These are phyloP conservation scores for Rhypophila decipiens DNA, from an alignment of 495 filamentous ascomycete species.

Conservation along the genomic window DNA sequence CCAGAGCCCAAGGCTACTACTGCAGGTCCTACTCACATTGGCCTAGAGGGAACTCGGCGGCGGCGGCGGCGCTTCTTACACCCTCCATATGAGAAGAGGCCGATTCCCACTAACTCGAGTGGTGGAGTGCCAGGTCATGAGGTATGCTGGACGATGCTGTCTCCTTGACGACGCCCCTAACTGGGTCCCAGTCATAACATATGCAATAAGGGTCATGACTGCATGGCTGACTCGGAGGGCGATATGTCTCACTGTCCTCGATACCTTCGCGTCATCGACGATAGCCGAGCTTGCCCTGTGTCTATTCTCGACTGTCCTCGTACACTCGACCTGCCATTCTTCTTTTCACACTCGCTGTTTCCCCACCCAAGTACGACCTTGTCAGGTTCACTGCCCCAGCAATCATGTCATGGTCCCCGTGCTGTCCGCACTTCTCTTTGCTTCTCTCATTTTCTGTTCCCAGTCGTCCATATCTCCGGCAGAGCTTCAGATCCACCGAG, in stretches of 20 bases:
- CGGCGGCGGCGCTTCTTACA: not conserved
- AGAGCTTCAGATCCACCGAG: no score
- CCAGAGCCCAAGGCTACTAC: not conserved
- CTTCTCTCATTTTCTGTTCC: no score
- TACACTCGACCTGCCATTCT: not conserved
- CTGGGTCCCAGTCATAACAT: conserved; percentile 11
- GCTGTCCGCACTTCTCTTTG: no score
- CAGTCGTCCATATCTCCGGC: no score
- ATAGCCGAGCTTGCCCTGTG: not conserved
- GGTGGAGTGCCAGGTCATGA: conserved; percentile 8
- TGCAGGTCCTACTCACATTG: not conserved
- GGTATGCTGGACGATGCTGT: conserved; percentile 2
- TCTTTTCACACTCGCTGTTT: not conserved
- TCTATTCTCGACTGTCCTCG: not conserved
- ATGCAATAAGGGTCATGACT: conserved; percentile 15
- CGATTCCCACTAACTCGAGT: no score
- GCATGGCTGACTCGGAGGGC: not conserved
- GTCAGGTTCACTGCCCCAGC: no score
- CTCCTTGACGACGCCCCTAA: not conserved
- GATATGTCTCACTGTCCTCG: not conserved
- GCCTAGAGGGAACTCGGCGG: not conserved
- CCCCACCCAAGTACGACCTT: not conserved
- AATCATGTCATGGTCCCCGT: no score
- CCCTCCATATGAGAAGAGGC: no score
- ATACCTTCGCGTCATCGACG: not conserved